A percentile compares a stretch with the other conserved stretches of the same genome.
These are phyloP conservation scores for Serpula lacrymans DNA, from an alignment of 768 basidiomycete species.

Conservation along the genomic window DNA sequence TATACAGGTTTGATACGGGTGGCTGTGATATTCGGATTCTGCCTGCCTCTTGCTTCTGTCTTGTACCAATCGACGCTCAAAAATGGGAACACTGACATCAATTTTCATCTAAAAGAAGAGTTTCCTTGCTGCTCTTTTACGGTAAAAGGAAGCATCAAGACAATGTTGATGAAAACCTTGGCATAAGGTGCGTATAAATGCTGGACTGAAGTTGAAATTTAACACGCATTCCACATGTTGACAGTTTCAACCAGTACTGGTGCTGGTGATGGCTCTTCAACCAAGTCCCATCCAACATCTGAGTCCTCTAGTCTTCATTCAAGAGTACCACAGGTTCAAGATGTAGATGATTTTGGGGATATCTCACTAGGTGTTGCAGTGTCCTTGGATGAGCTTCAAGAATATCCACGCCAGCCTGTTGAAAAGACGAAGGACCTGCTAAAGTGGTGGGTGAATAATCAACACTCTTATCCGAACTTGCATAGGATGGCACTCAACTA, in stretches of 20 bases:
- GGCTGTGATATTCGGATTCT: background rate
- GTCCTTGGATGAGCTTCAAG: slow-evolving; percentile 8
- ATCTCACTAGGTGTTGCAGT: background rate
- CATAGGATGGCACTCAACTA: slow-evolving; percentile 17
- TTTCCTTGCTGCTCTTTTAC: too few relatives aligned
- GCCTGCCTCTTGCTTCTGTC: background rate
- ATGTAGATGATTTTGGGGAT: background rate
- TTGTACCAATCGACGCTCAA: too few relatives aligned
- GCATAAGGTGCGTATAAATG: too few relatives aligned
- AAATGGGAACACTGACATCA: too few relatives aligned
- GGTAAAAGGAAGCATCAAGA: too few relatives aligned
- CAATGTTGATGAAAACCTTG: too few relatives aligned
- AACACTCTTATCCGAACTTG: slow-evolving; percentile 9
- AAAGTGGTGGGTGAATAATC: slow-evolving; percentile 13
- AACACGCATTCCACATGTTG: too few relatives aligned
- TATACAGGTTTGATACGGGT: background rate
- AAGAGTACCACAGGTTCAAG: too few relatives aligned
- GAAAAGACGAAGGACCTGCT: slow-evolving; percentile 12
- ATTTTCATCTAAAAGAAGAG: too few relatives aligned
- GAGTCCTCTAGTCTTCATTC: background rate
- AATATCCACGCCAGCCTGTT: slow-evolving; percentile 2
- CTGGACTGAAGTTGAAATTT: too few relatives aligned
- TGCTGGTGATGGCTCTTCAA: background rate
- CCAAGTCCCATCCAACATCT: background rate
- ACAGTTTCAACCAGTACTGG: background rate